These are phyloP conservation scores for Pittosporum tobira DNA, from an alignment of 129 eudicot genomes.

Conservation along the genomic window DNA sequence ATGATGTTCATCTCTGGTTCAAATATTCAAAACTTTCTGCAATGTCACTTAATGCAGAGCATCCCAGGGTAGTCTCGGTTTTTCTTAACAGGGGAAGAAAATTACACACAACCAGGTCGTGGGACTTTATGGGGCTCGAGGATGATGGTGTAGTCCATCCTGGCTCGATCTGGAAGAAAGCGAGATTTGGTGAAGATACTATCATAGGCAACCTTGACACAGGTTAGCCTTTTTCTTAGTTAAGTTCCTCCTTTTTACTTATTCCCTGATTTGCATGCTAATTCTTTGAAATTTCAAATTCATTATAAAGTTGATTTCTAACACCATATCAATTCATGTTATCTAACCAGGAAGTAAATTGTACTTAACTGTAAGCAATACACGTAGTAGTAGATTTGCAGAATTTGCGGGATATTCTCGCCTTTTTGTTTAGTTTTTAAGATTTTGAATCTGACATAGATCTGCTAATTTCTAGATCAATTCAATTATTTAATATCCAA, in stretches of 20 bases:
- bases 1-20: too few species aligned
- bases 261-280: background rate
- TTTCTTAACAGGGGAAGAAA: conserved; percentile 68
- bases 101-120: conserved; percentile 84
- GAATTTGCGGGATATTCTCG: background rate
- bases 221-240: conserved; percentile 60
- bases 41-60: conserved; percentile 38
- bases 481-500: conserved; percentile 9
- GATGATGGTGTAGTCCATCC: conserved; percentile 34
- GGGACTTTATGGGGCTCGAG: conserved; percentile 82
- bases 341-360: conserved; percentile 14
- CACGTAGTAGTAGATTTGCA: conserved; percentile 10
- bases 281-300: background rate
- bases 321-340: conserved; percentile 12
- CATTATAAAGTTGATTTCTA: conserved; percentile 11
- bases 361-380: conserved; percentile 13
- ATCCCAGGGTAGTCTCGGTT: conserved; percentile 73
- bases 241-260: background rate
- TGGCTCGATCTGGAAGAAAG: conserved; percentile 74
- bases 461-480: too few species aligned
- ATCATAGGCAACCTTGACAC: conserved; percentile 95
- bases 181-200: conserved; percentile 71
- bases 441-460: conserved; percentile 16
- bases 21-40: background rate
- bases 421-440: conserved; percentile 11